Evolutionary conservation across 164 flowering plant genomes (phyloP), one percentile per base, ranked within the genome.

Genomic region (Akebia trifoliata): DNA sequence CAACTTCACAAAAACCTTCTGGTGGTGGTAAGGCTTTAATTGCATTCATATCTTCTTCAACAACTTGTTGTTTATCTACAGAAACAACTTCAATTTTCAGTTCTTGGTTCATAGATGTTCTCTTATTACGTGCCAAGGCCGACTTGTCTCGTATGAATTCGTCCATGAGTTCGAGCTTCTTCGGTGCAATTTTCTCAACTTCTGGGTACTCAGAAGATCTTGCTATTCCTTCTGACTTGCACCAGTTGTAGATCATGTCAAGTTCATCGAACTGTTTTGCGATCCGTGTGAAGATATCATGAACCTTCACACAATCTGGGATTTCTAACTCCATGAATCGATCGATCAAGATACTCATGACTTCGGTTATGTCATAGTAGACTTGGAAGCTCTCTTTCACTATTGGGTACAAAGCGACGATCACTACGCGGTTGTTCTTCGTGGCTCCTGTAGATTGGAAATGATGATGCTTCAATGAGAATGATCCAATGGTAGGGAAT

Each of bases 251-350:
- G 69, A 71, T 77, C 1, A n/a, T 2, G 12, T 76, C 69, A 2
- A 80, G 71, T 74, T 93, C 97, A 46, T 84, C 97, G 35, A 84
- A 86, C 71, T 87, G 95, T 71, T 93, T 90, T 0, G 83, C 72
- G 0, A 83, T 63, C 12, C 89, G 79, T 7, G 68, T 66, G 61
- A 86, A 90, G 8, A 83, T 85, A 26, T 84, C 88, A 21, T 69
- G 76, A 0, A 90, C 85, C 67, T 80, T 90, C 1, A 75, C 79
- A 35, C 90, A 85, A 32, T 84, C 87, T 0, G 75, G 56, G 34
- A 84, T 68, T 57, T 82, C 87, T 62, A 93, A 72, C 29, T 85
- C 90, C 72, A 82, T 79, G 69, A 93, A 93, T 43, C 81, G 76
- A 32, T 93, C 97, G 24, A 90, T 77, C 74, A 90, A 60, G 59